phyloP scores from a whole-genome alignment of 2,329 filamentous ascomycete species.

The Microcyclospora tardicrescens region DNA sequence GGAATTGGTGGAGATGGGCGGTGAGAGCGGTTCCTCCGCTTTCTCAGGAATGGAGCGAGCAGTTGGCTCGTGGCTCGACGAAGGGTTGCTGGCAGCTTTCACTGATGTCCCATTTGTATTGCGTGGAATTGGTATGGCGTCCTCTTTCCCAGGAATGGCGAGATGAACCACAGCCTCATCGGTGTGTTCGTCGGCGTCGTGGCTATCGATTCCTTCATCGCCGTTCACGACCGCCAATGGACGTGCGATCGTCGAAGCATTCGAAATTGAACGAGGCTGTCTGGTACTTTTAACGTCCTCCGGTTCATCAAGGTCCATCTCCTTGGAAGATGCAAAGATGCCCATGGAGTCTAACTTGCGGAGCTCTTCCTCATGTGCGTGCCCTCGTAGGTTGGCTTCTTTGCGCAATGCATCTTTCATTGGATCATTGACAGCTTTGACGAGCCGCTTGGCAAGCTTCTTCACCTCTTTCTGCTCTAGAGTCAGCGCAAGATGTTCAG shows the following conservation, averaged over 20 bases:
- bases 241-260: slow-evolving; percentile 30
- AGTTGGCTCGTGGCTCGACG: slow-evolving; percentile 6
- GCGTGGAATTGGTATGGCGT: slow-evolving; percentile 7
- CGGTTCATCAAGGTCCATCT: slow-evolving; percentile 35
- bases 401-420: slow-evolving; percentile 64
- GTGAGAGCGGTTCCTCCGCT: slow-evolving; percentile 22
- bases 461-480: slow-evolving; percentile 67
- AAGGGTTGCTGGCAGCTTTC: slow-evolving; percentile 13
- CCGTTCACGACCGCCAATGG: slow-evolving; percentile 16
- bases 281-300: slow-evolving; percentile 23
- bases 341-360: slow-evolving; percentile 61
- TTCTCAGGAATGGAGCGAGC: slow-evolving; percentile 9
- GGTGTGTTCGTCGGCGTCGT: slow-evolving; percentile 18
- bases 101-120: slow-evolving; percentile 13
- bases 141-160: slow-evolving; percentile 9
- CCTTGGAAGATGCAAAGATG: slow-evolving; percentile 32
- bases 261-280: slow-evolving; percentile 16
- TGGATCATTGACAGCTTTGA: slow-evolving; percentile 66
- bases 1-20: slow-evolving; percentile 27
- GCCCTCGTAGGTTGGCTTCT: slow-evolving; percentile 67
- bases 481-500: slow-evolving; percentile 29
- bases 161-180: slow-evolving; percentile 15
- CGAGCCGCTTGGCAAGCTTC: slow-evolving; percentile 76
- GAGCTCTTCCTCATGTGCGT: slow-evolving; percentile 55
- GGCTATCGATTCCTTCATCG: slow-evolving; percentile 17